Evolutionary conservation across 805 yeast genomes (phyloP), one percentile per base, ranked within the genome.

Genomic region (Candida hungchunana): DNA sequence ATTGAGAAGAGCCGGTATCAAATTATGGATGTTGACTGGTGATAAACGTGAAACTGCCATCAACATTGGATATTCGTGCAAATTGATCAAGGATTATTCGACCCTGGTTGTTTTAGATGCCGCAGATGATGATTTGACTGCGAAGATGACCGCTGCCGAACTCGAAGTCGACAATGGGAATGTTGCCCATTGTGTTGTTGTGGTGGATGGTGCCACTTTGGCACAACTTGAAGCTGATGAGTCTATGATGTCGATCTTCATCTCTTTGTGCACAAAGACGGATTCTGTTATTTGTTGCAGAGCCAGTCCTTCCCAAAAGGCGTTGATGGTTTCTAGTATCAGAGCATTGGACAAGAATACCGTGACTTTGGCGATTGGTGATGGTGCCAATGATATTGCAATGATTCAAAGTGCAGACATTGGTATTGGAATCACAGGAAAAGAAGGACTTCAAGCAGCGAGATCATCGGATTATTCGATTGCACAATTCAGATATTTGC

Each of bases 361-460:
- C 26, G 96, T 93, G 6, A 87, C 97, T 0, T 68, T 93, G 43
- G 98, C 98, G 0, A 84, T 93, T 55, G 99, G 99, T 7, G 99
- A 93, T 63, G 99, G 99, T 46, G 99, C 99, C 2, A 93, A 93
- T 56, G 99, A 93, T 60, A 89, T 93, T 56, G 97, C 99, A 1
- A 93, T 93, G 99, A 93, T 93, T 43, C 97, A 93, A 63, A 82
- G 94, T 53, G 99, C 99, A 0, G 97, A 93, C 60, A 87, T 93
- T 37, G 99, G 99, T 19, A 76, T 93, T 44, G 98, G 98, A 19
- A 93, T 93, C 35, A 89, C 97, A 1, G 99, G 98, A 24, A 84
- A 82, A 49, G 98, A 93, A 62, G 98, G 98, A 2, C 64, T 93
- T 28, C 98, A 93, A 54, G 98, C 98, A 0, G 96, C 98, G 0